Conservation (phyloP, 2,329 filamentous ascomycete genomes). For the Pyrenochaeta sp. region DNA sequence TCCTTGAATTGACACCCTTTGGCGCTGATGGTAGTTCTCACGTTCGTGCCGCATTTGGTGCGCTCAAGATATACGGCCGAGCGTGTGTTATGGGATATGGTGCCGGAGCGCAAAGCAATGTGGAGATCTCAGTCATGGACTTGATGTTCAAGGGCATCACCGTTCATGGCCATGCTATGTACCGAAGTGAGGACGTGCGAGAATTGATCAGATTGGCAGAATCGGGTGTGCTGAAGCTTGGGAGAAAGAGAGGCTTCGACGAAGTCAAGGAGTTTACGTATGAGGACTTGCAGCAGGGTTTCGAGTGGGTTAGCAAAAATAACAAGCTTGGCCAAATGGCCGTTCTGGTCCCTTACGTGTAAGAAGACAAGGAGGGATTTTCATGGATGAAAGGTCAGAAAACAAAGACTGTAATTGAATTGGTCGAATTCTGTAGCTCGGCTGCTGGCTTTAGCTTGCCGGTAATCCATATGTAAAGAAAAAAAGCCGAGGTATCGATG, state of each 20-base stretch:
- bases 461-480: conserved; percentile 21
- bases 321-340: conserved; percentile 6
- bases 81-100: conserved; percentile 11
- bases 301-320: conserved; percentile 4
- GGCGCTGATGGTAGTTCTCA: conserved; percentile 49
- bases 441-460: conserved; percentile 17
- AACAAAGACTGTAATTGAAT: conserved; percentile 6
- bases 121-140: conserved; percentile 15
- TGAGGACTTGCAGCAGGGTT: neutral
- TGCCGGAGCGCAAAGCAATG: conserved; percentile 5
- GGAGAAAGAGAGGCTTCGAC: conserved; percentile 15
- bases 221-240: conserved; percentile 47
- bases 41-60: conserved; percentile 46
- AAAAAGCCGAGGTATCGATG: conserved; percentile 13
- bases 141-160: conserved; percentile 39
- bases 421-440: conserved; percentile 17
- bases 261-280: neutral
- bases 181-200: conserved; percentile 47
- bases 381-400: neutral
- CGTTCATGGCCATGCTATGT: conserved; percentile 51
- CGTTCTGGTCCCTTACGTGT: conserved; percentile 3
- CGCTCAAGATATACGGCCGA: conserved; percentile 7
- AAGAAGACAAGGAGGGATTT: neutral
- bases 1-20: conserved; percentile 26
- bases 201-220: conserved; percentile 54